Evolutionary conservation across 2,329 filamentous ascomycete genomes (phyloP), one percentile per base, ranked within the genome.

Genomic region (Calonectria hawksworthii): DNA sequence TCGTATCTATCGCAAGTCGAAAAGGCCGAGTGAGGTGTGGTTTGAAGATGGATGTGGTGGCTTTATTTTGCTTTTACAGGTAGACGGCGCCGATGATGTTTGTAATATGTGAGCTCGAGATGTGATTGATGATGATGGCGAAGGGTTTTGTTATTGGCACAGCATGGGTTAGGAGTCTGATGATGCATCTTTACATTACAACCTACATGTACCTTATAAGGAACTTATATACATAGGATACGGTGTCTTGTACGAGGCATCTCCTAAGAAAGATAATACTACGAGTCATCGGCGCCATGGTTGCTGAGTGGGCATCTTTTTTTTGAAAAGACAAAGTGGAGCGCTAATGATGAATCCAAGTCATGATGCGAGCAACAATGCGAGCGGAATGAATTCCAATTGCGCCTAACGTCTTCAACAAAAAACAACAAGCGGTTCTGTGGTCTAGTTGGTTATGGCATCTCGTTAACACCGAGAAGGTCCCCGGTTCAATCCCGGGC

Each of bases 391-490:
- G 14, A 3, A 3, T 10, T 10, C 21, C 9, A 65, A 23, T 47
- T 65, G 38, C 11, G 26, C 9, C 1, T 3, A 0, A 2, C 2
- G 13, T 10, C 11, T 16, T 3, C 61, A 65, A 32, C 18, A 9
- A 61, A 21, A n/a, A n/a, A n/a, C n/a, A n/a, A 47, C 52, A 10
- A 5, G n/a, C 14, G 79, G 79, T 82, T 81, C 73, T 75, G 80
- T 82, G 80, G 80, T 82, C 79, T 82, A 82, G 80, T 78, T 82
- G 80, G 80, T 81, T 78, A 82, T 82, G 80, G 78, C 80, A 81
- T 80, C 80, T 82, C 78, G 80, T 76, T 81, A 81, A 82, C 80
- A 81, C 79, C 80, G 80, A 82, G 80, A 82, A 82, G 80, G 80
- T 82, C 80, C 80, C 80, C 80, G 79, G 80, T 82, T 82, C 79